Base-by-base conservation (phyloP, 164 flowering plant species). In the Vitis rotundifolia region DNA sequence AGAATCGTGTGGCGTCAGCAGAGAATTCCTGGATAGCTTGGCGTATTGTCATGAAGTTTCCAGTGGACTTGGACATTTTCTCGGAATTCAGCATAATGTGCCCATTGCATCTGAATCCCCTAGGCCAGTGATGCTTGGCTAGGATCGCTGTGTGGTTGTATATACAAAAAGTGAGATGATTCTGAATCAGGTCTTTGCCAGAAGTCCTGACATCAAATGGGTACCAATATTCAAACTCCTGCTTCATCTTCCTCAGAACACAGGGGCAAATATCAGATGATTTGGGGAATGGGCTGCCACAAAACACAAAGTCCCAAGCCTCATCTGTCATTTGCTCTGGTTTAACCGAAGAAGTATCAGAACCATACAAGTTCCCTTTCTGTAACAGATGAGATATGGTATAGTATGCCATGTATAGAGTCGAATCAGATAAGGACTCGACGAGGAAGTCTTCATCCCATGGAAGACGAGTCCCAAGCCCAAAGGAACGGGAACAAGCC, bases 31-130 rank as follows among this genome's bases (percentile, higher is more conserved):
- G 88, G 66, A 94, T 91, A 11, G 97, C 87, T 78, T 94, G 80
- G 14, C 88, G 86, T 15, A 94, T 28, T 1, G 97, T 94, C 81
- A 85, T 84, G 82, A 94, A 91, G 75, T 94, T 94, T 13, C 98
- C 98, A 1, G 98, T 94, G 15, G 94, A 89, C 83, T 94, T 94
- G 58, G 97, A 88, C 98, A 94, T 92, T 74, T 94, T 94, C 81
- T 90, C 94, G 8, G 94, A 79, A 75, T 94, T 94, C 58, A 94
- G 83, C 98, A 92, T 88, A 26, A 93, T 85, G 69, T 91, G 97
- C 10, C 98, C 98, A 79, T 93, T 93, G 75, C 91, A 90, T 70
- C 97, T 84, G 58, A 88, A 91, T 0, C 91, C 97, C 50, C 81
- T 80, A 18, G 98, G 98, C 98, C 98, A 93, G 52, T 86, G 86